A percentile compares a stretch with the other conserved stretches of the same genome.
These are phyloP conservation scores for Cucurbita ficifolia DNA, from an alignment of 306 rosid species.

Conservation along the genomic window DNA sequence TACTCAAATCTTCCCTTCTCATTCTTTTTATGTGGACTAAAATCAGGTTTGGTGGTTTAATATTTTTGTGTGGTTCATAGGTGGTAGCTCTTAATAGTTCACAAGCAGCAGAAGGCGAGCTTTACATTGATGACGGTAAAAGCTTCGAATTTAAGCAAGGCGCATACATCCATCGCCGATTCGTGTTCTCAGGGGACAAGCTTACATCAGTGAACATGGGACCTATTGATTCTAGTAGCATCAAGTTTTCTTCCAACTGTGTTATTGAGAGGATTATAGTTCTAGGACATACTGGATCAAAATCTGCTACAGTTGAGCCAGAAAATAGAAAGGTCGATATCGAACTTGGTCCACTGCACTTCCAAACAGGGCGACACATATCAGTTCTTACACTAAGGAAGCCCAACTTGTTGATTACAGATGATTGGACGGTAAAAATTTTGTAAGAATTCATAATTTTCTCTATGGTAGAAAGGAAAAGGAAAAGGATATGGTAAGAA, in stretches of 20 bases:
- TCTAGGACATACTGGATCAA: conserved; percentile 50
- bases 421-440: conserved; percentile 62
- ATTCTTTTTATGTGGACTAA: not conserved
- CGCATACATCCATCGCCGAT: conserved; percentile 74
- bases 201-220: conserved; percentile 47
- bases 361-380: conserved; percentile 26
- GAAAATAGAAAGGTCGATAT: conserved; percentile 39
- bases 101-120: conserved; percentile 85
- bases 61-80: conserved; percentile 18
- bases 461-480: not conserved
- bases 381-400: conserved; percentile 48
- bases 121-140: conserved; percentile 74
- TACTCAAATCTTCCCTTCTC: not conserved
- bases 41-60: not conserved
- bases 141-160: conserved; percentile 66
- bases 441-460: conserved; percentile 12
- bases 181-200: conserved; percentile 50
- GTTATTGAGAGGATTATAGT: conserved; percentile 72
- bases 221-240: conserved; percentile 20
- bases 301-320: conserved; percentile 51
- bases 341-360: conserved; percentile 55
- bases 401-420: conserved; percentile 53
- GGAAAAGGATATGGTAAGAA: not conserved
- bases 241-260: conserved; percentile 24
- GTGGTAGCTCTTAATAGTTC: conserved; percentile 87